These are phyloP conservation scores for Crithidia mellificae DNA, from an alignment of 208 protist genomes.

Conservation along the genomic window DNA sequence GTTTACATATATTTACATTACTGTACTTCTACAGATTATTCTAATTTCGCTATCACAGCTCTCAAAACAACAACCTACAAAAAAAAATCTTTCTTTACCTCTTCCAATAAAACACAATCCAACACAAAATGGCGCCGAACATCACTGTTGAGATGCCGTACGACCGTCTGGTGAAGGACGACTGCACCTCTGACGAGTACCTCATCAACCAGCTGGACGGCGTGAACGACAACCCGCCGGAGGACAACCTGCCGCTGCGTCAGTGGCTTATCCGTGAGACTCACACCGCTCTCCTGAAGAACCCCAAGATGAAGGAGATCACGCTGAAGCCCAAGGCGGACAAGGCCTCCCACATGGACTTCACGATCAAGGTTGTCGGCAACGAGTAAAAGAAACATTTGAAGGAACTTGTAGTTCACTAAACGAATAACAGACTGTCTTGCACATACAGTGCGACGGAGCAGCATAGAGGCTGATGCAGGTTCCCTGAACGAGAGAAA, in stretches of 20 bases:
- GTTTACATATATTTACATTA: no score
- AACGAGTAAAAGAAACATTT: constrained; percentile 26
- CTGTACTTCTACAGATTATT: no score
- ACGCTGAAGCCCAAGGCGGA: constrained; percentile 51
- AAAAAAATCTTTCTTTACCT: no score
- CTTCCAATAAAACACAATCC: no score
- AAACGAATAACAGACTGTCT: no score
- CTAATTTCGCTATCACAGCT: not conserved
- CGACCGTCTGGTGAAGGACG: constrained; percentile 41
- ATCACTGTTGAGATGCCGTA: constrained; percentile 64
- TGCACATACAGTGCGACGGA: no score
- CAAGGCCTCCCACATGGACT: constrained; percentile 55
- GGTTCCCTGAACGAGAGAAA: no score
- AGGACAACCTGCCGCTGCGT: constrained; percentile 78
- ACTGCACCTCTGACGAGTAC: constrained; percentile 55
- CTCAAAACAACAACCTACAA: not conserved
- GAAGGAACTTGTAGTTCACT: no score
- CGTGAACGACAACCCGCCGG: constrained; percentile 66
- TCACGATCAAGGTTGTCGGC: constrained; percentile 38
- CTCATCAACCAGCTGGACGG: constrained; percentile 70
- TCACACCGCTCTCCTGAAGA: constrained; percentile 52
- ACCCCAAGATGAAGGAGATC: constrained; percentile 54
- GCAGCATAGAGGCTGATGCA: no score
- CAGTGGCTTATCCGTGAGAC: constrained; percentile 67
- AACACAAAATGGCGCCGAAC: constrained; percentile 26